Evolutionary conservation across 805 yeast genomes (phyloP).

Genomic region (Metschnikowia santaceciliae): DNA sequence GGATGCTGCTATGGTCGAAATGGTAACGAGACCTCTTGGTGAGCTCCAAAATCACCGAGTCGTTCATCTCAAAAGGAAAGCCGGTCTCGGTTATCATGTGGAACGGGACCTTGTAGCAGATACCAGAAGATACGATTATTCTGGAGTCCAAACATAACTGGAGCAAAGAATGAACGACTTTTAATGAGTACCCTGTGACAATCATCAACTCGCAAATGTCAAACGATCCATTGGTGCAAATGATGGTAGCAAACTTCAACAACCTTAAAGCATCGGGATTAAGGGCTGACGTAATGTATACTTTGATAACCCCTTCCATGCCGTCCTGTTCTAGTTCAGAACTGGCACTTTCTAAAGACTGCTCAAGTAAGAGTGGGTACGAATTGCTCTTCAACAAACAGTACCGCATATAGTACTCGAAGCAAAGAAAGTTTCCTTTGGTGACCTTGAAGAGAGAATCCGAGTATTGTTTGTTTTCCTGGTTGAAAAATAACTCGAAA

Average conservation of each 20-base stretch:
- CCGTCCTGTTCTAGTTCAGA: constrained; percentile 5
- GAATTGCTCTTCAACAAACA: not conserved
- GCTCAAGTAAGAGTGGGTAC: not conserved
- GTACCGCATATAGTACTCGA: constrained; percentile 14
- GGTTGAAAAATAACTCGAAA: constrained; percentile 6
- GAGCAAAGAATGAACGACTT: constrained; percentile 29
- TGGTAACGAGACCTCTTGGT: constrained; percentile 33
- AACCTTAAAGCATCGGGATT: constrained; percentile 17
- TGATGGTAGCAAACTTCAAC: constrained; percentile 42
- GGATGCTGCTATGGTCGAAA: constrained; percentile 41
- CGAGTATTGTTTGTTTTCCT: not conserved
- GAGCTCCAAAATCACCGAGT: constrained; percentile 29
- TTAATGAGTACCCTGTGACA: constrained; percentile 32
- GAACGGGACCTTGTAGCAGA: constrained; percentile 47
- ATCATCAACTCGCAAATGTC: constrained; percentile 34
- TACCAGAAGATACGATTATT: constrained; percentile 36
- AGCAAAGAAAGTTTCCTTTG: constrained; percentile 18
- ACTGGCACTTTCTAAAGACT: not conserved
- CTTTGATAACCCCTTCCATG: constrained; percentile 19
- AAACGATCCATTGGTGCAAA: constrained; percentile 34
- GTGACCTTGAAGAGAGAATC: constrained; percentile 10
- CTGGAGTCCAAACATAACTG: constrained; percentile 29
- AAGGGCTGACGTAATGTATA: constrained; percentile 19
- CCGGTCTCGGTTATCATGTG: constrained; percentile 27
- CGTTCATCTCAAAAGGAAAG: constrained; percentile 28